Evolutionary conservation across 2,329 filamentous ascomycete species (phyloP).

Genomic region (Pseudopithomyces maydicus): DNA sequence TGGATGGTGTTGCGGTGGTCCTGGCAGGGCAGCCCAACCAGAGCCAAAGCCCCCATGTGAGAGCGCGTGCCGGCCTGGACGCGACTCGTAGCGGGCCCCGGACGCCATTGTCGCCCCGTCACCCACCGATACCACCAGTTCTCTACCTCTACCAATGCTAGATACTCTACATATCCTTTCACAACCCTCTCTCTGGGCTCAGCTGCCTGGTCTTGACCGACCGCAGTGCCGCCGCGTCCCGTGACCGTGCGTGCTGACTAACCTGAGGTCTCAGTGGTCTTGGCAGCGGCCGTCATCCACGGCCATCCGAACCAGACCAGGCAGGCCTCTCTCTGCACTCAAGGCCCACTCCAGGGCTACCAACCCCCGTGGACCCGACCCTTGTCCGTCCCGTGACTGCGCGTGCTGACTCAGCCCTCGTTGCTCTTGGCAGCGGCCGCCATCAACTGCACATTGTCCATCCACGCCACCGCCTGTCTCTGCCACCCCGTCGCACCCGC

Average conservation of each 20-base stretch:
- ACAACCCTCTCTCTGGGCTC: neutral
- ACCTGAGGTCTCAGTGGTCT: neutral
- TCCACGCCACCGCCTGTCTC: neutral
- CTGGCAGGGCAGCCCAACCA: neutral
- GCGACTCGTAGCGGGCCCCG: neutral
- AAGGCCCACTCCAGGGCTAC: no score
- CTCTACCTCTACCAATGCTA: neutral
- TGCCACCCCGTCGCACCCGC: neutral
- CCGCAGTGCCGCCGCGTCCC: neutral
- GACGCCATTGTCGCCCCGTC: neutral
- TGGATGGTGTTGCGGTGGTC: neutral
- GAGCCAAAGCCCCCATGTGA: neutral
- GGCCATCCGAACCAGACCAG: no score
- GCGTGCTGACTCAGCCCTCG: neutral
- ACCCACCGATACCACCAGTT: neutral
- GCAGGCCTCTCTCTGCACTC: no score
- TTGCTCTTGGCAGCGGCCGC: neutral
- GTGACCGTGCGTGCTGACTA: neutral
- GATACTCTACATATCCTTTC: neutral
- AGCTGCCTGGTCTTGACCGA: neutral
- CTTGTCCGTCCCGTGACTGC: neutral
- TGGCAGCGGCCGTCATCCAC: neutral
- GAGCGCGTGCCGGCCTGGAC: constrained; percentile 1
- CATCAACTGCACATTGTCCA: neutral
- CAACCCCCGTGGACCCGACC: no score